Base-by-base conservation (phyloP, 139 green algal genomes). In the Deuterostichococcus epilithicus region DNA sequence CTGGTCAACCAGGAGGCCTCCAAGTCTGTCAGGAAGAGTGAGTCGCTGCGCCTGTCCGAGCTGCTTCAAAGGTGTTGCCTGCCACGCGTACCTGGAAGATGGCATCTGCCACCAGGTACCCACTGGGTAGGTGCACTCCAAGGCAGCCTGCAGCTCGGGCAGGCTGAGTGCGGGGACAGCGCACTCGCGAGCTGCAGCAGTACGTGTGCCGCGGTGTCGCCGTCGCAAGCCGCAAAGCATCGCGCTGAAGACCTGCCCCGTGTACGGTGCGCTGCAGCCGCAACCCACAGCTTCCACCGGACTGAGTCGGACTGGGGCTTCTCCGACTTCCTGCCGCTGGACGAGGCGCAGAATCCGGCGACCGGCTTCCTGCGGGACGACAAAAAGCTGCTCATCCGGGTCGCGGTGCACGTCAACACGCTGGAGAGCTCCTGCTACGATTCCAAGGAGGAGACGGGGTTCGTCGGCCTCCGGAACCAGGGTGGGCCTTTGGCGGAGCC, bases 391-490 rank as follows among this genome's bases (percentile, higher is more conserved):
- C 35, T 52, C 38, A 13, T 79, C 30, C 37, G 45, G 39, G 79
- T 84, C 60, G 34, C 84, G 34, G 76, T 92, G 67, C 74, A 81
- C 1, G 77, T 92, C 28, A 72, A 86, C 39, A 74, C 73, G 25
- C 78, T 89, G 36, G 80, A 91, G 44, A 83, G 84, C 36, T 80
- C 83, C 39, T 37, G 35, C 15, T 95, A 95, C 69, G 92, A 98
- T 81, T 91, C 85, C 39, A 92, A 92, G 70, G 91, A 94, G 78
- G 89, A 94, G 75, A 99, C 95, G 1, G 93, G 93, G 22, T 94
- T 84, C 79, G 95, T 99, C 36, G 96, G 96, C 25, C 83, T 99
- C 23, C 97, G 97, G 84, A 99, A 99, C 86, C 91, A 97, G 80
- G 58, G 42, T 63, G 20, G 28, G 52, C 28, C 8, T 52, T 52